Conservation (phyloP, 352 stramenopile genomes). For the Globisporangium paddicum region DNA sequence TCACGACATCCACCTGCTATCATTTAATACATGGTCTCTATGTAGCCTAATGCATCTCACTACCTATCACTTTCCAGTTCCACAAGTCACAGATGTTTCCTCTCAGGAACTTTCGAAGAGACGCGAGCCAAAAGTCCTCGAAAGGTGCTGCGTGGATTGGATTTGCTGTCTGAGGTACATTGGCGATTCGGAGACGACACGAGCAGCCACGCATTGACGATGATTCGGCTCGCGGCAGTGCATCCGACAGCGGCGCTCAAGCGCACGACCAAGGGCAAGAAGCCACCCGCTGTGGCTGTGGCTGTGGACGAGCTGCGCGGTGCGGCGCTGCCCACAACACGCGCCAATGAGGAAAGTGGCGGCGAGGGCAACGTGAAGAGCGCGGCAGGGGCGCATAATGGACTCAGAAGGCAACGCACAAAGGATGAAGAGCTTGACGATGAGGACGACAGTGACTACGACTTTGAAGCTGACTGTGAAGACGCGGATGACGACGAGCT, state of each 20-base stretch:
- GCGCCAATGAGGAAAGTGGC: not conserved
- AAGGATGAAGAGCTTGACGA: not conserved
- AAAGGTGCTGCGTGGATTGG: not conserved
- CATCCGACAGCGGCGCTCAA: conserved; percentile 5
- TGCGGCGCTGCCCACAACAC: not conserved
- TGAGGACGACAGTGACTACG: conserved; percentile 24
- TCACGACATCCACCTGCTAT: not conserved
- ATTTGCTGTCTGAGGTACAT: not conserved
- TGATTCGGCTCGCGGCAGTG: conserved; percentile 4
- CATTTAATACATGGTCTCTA: not conserved
- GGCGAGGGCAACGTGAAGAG: not conserved
- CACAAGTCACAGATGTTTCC: not conserved
- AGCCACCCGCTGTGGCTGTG: not conserved
- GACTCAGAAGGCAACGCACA: not conserved
- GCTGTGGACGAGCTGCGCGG: not conserved
- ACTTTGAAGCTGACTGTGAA: conserved; percentile 10
- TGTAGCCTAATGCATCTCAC: not conserved
- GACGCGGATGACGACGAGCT: not conserved
- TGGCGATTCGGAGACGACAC: not conserved
- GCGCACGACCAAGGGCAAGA: conserved; percentile 7
- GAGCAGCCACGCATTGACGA: not conserved
- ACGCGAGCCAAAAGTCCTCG: not conserved
- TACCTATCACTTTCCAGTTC: not conserved
- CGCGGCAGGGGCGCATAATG: not conserved
- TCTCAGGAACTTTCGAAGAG: not conserved